Evolutionary conservation across 2,329 filamentous ascomycete species (phyloP), one percentile per base, ranked within the genome.

Genomic region (Fusarium sp.): DNA sequence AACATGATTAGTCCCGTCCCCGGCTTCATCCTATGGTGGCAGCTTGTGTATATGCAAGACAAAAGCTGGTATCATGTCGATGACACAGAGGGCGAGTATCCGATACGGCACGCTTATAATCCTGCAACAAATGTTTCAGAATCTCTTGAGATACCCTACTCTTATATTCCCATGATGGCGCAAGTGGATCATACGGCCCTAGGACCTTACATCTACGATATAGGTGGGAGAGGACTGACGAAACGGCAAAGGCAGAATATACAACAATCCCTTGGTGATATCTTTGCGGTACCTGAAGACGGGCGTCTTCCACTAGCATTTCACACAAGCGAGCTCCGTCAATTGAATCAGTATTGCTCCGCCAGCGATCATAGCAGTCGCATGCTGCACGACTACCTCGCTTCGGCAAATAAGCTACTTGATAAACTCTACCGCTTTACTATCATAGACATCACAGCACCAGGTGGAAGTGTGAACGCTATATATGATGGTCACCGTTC

Each of bases 11-110:
- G 38, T 14, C 54, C 54, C 4, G 48, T 45, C 0, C 32, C 54
- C 1, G 48, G 44, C 30, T 57, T 57, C 7, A 24, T 57, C 39
- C 54, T 39, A 0, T 52, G 28, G 10, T 57, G 54, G 54, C 54
- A 57, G 11, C 39, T 57, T 6, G 20, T 3, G 15, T 30, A 30
- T 4, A 30, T 39, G 23, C 17, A 32, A n/a, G 34, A 54, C 6
- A 32, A 55, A 15, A 54, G 32, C 8, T 57, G 54, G 54, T 57
- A 44, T 57, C 54, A 57, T n/a, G 44, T 57, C 23, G 54, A 57
- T 7, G 54, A 57, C 17, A 44, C 17, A 26, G 28, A 28, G 12
- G 12, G 23, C 7, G 30, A 57, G 7, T 28, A 38, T 17, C 39
- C 54, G 10, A 14, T 54, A 4, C 40, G 21, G 10, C 30, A n/a